Evolutionary conservation across 2,329 filamentous ascomycete species (phyloP).

Genomic region (Penicillium sclerotiorum): DNA sequence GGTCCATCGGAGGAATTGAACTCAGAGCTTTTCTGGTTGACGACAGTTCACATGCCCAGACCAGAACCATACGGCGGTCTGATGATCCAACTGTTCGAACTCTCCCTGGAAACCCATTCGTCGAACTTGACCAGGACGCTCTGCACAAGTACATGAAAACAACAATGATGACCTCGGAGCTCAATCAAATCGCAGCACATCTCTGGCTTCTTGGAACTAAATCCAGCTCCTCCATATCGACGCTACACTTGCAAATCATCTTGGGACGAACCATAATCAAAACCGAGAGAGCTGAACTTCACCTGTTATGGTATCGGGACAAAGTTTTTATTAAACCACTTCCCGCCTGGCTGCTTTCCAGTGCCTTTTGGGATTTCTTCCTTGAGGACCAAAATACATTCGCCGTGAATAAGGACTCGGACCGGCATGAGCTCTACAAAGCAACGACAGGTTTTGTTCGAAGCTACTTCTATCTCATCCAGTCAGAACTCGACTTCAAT

Average conservation of each 20-base stretch:
- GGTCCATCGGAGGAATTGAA: no score
- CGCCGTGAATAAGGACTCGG: neutral
- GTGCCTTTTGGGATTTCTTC: constrained; percentile 31
- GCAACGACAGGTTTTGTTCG: neutral
- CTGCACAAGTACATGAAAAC: neutral
- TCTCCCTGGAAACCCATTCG: neutral
- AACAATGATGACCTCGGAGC: neutral
- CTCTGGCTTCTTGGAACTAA: neutral
- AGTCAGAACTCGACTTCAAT: neutral
- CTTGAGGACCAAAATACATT: neutral
- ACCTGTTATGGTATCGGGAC: neutral
- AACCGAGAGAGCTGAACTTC: neutral
- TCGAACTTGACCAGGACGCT: neutral
- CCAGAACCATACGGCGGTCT: no score
- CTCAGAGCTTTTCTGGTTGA: no score
- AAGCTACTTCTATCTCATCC: neutral
- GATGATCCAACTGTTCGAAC: no score
- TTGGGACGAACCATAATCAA: neutral
- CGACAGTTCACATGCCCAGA: no score
- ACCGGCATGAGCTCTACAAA: neutral
- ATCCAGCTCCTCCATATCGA: neutral
- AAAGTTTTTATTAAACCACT: constrained; percentile 8
- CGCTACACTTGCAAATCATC: neutral
- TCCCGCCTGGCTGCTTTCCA: neutral
- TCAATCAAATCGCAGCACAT: neutral